Base-by-base conservation (phyloP, 345 rosid species). In the Boechera stricta region DNA sequence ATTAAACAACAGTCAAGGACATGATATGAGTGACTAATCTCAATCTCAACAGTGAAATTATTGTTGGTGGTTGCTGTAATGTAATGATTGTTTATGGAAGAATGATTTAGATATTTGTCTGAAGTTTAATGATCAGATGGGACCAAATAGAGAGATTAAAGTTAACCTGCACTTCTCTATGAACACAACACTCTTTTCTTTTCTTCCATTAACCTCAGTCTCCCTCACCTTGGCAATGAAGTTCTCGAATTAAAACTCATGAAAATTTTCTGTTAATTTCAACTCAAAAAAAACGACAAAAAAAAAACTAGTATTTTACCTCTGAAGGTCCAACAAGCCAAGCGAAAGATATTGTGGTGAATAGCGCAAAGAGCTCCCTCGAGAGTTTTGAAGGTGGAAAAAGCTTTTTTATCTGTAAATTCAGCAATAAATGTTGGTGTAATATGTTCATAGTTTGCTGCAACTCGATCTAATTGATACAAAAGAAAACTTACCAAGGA, bases 301-400 rank as follows among this genome's bases (percentile, higher is more conserved):
- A 7, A 21, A 21, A 21, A 21, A 10, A 9, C 9, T 57, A 49
- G 56, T 29, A 18, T 64, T 67, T 73, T 77, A 92, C 98, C 96
- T 87, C 87, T 48, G 93, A 89, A 2, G 90, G 88, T 67, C 99
- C 99, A 47, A 91, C 75, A 38, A 95, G 88, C 99, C 99, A 95
- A 52, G 84, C 79, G 9, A 95, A 95, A 68, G 87, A 95, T 42
- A 91, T 51, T 4, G 97, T 88, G 69, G 97, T 92, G 84, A 91
- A 92, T 71, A 84, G 81, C 0, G 99, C 98, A 13, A 87, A 95
- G 41, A 84, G 82, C 78, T 95, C 98, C 72, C 99, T 86, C 33
- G 88, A 76, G 42, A 87, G 81, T 80, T 78, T 87, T 49, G 91
- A 84, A 26, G 83, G 77, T 2, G 98, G 98, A 41, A 92, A 60